Evolutionary conservation across 2,329 filamentous ascomycete species (phyloP), one percentile per base, ranked within the genome.

Genomic region (Cladorrhinum sp.): DNA sequence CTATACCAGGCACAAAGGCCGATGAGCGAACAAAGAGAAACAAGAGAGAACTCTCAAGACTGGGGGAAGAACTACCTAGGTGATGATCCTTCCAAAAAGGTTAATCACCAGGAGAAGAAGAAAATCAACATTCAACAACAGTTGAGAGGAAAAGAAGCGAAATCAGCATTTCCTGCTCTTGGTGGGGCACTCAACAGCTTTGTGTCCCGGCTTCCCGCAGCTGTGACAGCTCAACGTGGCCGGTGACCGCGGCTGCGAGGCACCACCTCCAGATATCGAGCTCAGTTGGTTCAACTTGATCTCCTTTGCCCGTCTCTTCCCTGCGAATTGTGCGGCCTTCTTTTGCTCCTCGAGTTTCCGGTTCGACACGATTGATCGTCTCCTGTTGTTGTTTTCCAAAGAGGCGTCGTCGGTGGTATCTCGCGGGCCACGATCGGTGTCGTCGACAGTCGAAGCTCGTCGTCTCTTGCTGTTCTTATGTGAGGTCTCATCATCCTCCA

Each of bases 161-260:
- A 60, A 24, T 63, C 62, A 62, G 55, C 62, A 61, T 57, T 62
- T 65, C 66, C 67, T 70, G 28, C 63, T 65, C 66, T 67, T 70
- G 24, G 65, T 75, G 1, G 84, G 80, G 69, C 87, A 89, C 20
- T 86, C 79, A 53, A 72, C 75, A 57, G 79, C 79, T 64, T 80
- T 82, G 72, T 91, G 88, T 1, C 87, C 87, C 33, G 77, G 75
- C 65, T 84, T 78, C 16, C 85, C 82, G 70, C 88, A 91, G 18
- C 75, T 80, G 73, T 82, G 84, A 71, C 88, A 91, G 51, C 76
- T 77, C 51, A 82, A 73, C 48, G 66, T 67, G 66, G 66, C 72
- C 63, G 67, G 75, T 73, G 66, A 66, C 33, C 61, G 60, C 24
- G 60, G 60, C 51, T 63, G 62, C 7, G 65, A 62, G 30, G 67